Evolutionary conservation across 805 yeast genomes (phyloP).

Genomic region (Ogataea trehalophila): DNA sequence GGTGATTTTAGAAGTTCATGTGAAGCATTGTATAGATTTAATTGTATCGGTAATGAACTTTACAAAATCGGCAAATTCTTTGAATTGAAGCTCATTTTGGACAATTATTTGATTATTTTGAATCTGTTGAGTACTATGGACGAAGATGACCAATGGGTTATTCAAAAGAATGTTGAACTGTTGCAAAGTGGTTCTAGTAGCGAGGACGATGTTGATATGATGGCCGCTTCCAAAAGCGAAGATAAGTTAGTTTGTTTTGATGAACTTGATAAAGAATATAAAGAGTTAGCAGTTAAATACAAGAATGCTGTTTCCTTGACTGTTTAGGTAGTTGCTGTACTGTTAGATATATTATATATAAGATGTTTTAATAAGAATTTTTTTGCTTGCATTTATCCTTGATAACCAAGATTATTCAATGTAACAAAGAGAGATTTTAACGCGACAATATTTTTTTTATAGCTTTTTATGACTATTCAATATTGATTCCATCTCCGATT

Average conservation of each 20-base stretch:
- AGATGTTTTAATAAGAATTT: too few relatives aligned
- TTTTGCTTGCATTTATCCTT: too few relatives aligned
- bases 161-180: constrained; percentile 17
- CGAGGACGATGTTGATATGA: constrained; percentile 2
- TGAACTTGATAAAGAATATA: constrained; percentile 22
- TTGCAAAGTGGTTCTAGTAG: constrained; percentile 1
- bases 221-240: not conserved
- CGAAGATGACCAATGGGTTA: constrained; percentile 38
- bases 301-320: too few relatives aligned
- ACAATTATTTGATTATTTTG: constrained; percentile 35
- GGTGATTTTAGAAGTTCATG: constrained; percentile 48
- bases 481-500: too few relatives aligned
- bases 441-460: too few relatives aligned
- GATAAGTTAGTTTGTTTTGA: constrained; percentile 11
- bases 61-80: constrained; percentile 6
- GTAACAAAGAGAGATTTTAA: too few relatives aligned
- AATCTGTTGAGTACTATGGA: constrained; percentile 35
- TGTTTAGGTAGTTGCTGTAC: too few relatives aligned
- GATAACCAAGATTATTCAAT: too few relatives aligned
- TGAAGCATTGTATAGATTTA: constrained; percentile 39
- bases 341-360: too few relatives aligned
- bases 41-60: constrained; percentile 20
- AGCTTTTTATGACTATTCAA: too few relatives aligned
- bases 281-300: constrained; percentile 2
- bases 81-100: constrained; percentile 22